Base-by-base conservation (phyloP, 805 yeast genomes). In the Torulaspora quercuum region DNA sequence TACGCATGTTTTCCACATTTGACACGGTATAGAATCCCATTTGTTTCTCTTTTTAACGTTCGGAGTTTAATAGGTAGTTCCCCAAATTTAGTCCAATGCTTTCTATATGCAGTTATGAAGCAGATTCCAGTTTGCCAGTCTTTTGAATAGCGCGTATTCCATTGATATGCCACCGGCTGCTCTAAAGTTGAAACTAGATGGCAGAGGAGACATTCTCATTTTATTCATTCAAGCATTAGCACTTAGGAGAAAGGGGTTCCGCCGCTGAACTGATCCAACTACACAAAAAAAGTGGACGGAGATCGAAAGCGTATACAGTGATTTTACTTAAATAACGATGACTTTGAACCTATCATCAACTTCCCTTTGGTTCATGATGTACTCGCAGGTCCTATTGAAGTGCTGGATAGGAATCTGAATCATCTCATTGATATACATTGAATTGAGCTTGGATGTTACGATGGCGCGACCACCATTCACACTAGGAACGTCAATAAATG, bases 381-480 rank as follows among this genome's bases (percentile, higher is more conserved):
- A 89, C 23, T 65, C 72, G 55, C 87, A 63, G 0, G 95, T 83
- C 42, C 95, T 70, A 35, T 75, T 70, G 54, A 87, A 86, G 57
- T 78, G 81, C 49, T 71, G 45, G 17, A 51, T 27, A 3, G 59
- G 63, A 7, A 52, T 45, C 18, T 46, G 48, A 6, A 53, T 52
- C 53, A 53, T 46, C 24, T 45, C 59, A 50, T 28, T 57, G 53
- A 44, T 53, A 51, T 29, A 42, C 44, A 40, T 53, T 38, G 59
- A 56, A 20, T 52, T 50, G 32, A 67, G 49, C 41, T 64, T 66
- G 31, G 57, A 51, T 24, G 51, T 39, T 7, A 44, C 43, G 4
- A 35, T 25, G 14, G 48, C 35, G 4, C 46, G 44, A 13, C 49
- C 37, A n/a, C 48, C 50, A 23, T 45, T 48, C 33, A 41, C 33